Evolutionary conservation across 768 basidiomycete species (phyloP), one percentile per base, ranked within the genome.

Genomic region (Podaxis sp.): DNA sequence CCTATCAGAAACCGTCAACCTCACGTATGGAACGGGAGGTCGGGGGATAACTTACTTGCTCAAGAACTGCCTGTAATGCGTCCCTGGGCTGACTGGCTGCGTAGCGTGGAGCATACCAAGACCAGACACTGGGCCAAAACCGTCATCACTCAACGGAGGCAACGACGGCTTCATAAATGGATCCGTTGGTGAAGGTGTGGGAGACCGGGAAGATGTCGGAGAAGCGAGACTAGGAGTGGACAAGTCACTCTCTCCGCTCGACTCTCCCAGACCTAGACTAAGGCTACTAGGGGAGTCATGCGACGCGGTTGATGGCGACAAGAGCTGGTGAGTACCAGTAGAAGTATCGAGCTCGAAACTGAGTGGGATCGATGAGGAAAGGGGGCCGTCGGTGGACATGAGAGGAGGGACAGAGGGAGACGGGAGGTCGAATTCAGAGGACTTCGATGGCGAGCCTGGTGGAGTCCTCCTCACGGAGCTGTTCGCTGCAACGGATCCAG

Each of bases 51-150:
- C 85, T 51, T 67, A 90, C 90, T 79, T 85, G 73, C 84, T 83
- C 62, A 92, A 70, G 63, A 92, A 85, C 63, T 83, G 80, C 63
- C 77, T 79, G 69, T 91, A 90, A 64, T 79, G 78, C 24, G 79
- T 75, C 22, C 75, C 69, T n/a, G 77, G 74, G 64, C 69, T 73
- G 46, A 59, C 59, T 49, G 63, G 51, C 46, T 66, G 67, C n/a
- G 65, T 60, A 29, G 65, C 67, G 4, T 66, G 67, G 37, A 38
- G 25, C 53, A 56, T 51, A 15, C 57, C 24, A 43, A 36, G n/a
- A 38, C 54, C 41, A 27, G 41, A 22, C 4, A 11, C 50, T 22
- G 40, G 38, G 7, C 19, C 19, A 36, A 55, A 40, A 2, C 13
- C 49, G 11, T 56, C 25, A 37, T 37, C 33, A 58, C 46, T 53